Percentiles rank a stretch among this genome's conserved stretches.
Conservation (phyloP, 2,329 filamentous ascomycete genomes). For the Pseudogymnoascus sp. region DNA sequence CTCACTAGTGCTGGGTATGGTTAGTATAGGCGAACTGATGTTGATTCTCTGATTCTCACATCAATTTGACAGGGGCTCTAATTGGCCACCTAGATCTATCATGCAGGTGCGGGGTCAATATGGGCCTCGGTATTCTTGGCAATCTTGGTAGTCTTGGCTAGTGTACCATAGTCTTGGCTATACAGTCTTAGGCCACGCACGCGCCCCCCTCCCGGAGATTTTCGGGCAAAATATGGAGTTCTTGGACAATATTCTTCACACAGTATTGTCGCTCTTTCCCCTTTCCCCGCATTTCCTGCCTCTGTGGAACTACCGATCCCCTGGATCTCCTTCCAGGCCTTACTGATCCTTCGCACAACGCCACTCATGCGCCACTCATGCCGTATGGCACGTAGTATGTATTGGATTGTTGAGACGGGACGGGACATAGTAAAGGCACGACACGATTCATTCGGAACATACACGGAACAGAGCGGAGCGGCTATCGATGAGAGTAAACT, state of each 20-base stretch:
- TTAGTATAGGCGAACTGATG: background rate
- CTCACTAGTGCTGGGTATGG: background rate
- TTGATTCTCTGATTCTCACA: background rate
- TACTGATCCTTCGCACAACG: background rate
- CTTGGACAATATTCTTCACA: background rate
- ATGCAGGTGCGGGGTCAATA: background rate
- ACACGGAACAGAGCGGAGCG: background rate
- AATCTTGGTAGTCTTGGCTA: background rate
- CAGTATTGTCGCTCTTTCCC: background rate
- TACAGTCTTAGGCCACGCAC: background rate
- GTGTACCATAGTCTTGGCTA: background rate
- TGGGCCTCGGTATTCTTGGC: background rate
- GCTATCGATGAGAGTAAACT: background rate
- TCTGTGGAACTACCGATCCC: background rate
- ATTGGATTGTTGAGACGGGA: background rate
- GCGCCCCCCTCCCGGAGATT: background rate
- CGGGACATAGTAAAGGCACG: background rate
- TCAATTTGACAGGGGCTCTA: background rate
- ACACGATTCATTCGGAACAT: background rate
- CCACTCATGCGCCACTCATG: background rate
- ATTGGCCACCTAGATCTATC: background rate
- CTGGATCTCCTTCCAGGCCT: background rate
- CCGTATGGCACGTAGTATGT: background rate
- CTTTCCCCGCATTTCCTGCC: slow-evolving; percentile 1
- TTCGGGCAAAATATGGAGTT: background rate